Base-by-base conservation (phyloP, 2,329 filamentous ascomycete genomes). In the Neonectria sp. region DNA sequence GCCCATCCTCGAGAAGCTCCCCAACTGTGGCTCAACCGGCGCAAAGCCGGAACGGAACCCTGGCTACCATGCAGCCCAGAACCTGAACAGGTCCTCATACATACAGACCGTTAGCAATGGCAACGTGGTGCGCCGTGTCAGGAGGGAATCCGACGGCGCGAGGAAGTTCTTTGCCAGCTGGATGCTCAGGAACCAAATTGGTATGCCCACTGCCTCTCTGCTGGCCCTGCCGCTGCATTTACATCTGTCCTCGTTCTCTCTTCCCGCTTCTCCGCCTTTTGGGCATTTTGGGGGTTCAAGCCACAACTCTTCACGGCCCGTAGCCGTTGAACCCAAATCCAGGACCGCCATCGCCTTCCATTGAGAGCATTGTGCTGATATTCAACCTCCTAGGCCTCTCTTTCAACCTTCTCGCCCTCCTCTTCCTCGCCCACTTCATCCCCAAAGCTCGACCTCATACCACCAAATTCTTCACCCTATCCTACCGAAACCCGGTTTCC, bases 381-480 rank as follows among this genome's bases (percentile, higher is more conserved):
- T 51, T 8, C 17, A 12, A 24, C 13, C 15, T 25, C 17, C 17
- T 17, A 83, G 94, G 93, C 69, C 89, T 97, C 72, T 93, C 94
- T 12, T 86, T 95, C 79, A 97, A 95, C 79, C 90, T 95, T 66
- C 85, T 97, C 69, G 89, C 93, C 64, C 90, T 95, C 71, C 89
- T 97, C 71, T 89, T 92, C 79, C 89, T 97, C 70, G 90, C 93
- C 62, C 94, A 97, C 82, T 91, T 91, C 76, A 93, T 97, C 79
- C 94, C 95, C 55, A 91, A 91, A 75, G 90, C 94, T 56, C 90
- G 93, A 71, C 84, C 88, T 57, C 90, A 92, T 75, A 97, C 94
- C 31, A 86, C 87, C 76, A 95, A 94, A 73, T 97, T 97, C 85
- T 94, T 97, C 82, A 88, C 90, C 65, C 87, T 97, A 65, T 94